Evolutionary conservation across 1,139 yeast genomes (phyloP), one percentile per base, ranked within the genome.

Genomic region (Scheffersomyces segobiensis): DNA sequence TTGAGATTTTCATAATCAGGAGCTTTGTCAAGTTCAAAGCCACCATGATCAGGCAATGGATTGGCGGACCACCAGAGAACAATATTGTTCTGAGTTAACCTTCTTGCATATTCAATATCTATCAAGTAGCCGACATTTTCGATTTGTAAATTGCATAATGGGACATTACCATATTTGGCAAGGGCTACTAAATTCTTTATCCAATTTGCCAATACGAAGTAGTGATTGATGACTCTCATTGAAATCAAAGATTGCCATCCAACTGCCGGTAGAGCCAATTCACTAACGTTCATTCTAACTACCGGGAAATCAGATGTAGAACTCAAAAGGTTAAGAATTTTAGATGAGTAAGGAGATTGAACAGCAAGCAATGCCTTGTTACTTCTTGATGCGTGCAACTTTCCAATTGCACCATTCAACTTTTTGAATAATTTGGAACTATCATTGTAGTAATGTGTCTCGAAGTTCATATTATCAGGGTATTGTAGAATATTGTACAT

Each of bases 41-140:
- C 98, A 49, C 97, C 98, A 69, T 86, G 89, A 69, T 92, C 98
- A 0, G 98, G 96, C 52, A 83, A 74, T 1, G 96, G 91, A 48
- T 81, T 82, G 2, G 87, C 84, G 0, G 97, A 91, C 98, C 99
- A 93, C 99, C 99, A 96, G 53, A 95, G 75, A 2, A 93, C 89
- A 55, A 91, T 84, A 62, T 87, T 86, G 55, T 85, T 84, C 49
- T 84, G 81, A 46, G 80, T 79, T 57, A 95, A 80, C 58, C 88
- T 82, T 67, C 99, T 81, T 0, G 98, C 97, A 72, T 91, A 95
- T 59, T 87, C 87, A 51, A 95, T 82, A 74, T 95, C 99, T 62
- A 95, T 89, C 66, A 93, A 76, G 65, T 86, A 91, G 0, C 91
- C 88, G 71, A 88, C 81, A 64, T 91, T 91, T 59, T 91, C 96